Evolutionary conservation across 148 eudicot genomes (phyloP).

Genomic region (Mesembryanthemum crystallinum): DNA sequence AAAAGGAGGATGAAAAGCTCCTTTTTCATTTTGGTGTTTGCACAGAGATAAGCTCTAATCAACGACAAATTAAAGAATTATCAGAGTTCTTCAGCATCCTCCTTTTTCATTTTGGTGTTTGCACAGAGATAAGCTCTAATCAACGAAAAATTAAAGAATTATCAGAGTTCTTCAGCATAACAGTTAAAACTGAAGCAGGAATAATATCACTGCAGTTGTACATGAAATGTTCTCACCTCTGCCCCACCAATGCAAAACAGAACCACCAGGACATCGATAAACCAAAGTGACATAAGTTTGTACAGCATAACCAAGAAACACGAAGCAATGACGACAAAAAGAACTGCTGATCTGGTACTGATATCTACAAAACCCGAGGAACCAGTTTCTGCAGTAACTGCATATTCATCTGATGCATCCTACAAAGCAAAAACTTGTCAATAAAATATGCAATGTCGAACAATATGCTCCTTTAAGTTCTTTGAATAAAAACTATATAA

Average conservation of each 20-base stretch:
- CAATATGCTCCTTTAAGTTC: background rate
- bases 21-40: background rate
- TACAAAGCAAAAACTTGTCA: conserved; percentile 20
- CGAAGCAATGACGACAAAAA: conserved; percentile 84
- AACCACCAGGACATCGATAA: conserved; percentile 87
- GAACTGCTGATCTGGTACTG: conserved; percentile 77
- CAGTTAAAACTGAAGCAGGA: background rate
- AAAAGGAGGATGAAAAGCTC: background rate
- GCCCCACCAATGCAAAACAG: conserved; percentile 91
- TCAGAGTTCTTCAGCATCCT: background rate
- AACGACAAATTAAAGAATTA: background rate
- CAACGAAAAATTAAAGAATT: background rate
- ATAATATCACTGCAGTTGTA: background rate
- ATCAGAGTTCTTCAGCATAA: too few species aligned
- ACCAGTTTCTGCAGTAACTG: conserved; percentile 34
- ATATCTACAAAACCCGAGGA: conserved; percentile 71
- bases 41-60: background rate
- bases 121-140: background rate
- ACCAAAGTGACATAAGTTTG: conserved; percentile 91
- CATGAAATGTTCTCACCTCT: conserved; percentile 55
- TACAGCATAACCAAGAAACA: conserved; percentile 92
- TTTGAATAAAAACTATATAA: background rate
- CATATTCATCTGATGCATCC: conserved; percentile 76
- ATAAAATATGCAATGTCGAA: background rate
- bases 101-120: background rate